Evolutionary conservation across 495 filamentous ascomycete genomes (phyloP).

Genomic region (Penicillium chermesinum): DNA sequence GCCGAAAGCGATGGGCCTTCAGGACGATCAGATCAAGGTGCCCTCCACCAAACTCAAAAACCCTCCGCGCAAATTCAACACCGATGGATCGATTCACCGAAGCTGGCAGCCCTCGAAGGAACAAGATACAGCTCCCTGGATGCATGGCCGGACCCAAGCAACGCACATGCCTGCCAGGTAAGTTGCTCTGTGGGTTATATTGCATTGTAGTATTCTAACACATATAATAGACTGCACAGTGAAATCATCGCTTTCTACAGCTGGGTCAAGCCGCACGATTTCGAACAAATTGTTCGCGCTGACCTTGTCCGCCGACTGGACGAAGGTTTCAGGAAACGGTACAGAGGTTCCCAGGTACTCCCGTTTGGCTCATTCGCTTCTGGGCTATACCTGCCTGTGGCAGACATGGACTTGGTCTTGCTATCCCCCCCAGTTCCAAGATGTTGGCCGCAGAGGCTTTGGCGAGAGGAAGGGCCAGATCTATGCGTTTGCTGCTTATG

Average conservation of each 20-base stretch:
- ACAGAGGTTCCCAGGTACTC: constrained; percentile 53
- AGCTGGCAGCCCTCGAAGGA: constrained; percentile 51
- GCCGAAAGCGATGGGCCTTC: constrained; percentile 12
- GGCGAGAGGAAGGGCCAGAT: constrained; percentile 43
- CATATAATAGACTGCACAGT: constrained; percentile 56
- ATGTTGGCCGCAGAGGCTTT: constrained; percentile 35
- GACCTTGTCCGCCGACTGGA: constrained; percentile 65
- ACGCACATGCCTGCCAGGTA: not conserved
- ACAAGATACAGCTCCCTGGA: constrained; percentile 58
- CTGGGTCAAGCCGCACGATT: constrained; percentile 69
- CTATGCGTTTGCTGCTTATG: constrained; percentile 45
- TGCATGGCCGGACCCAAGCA: constrained; percentile 27
- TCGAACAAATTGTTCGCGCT: constrained; percentile 67
- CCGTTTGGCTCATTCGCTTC: constrained; percentile 90
- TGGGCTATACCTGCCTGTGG: constrained; percentile 83
- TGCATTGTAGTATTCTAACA: constrained; percentile 30
- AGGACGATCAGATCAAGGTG: constrained; percentile 50
- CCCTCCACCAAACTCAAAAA: constrained; percentile 40
- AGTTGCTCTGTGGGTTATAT: constrained; percentile 3
- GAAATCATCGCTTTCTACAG: constrained; percentile 85
- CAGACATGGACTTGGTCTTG: constrained; percentile 90
- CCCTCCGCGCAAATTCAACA: constrained; percentile 35
- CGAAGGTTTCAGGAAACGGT: constrained; percentile 44
- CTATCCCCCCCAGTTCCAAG: constrained; percentile 59
- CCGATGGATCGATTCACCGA: constrained; percentile 44